Evolutionary conservation across 2,329 filamentous ascomycete species (phyloP).

Genomic region (Cadophora luteo-olivacea): DNA sequence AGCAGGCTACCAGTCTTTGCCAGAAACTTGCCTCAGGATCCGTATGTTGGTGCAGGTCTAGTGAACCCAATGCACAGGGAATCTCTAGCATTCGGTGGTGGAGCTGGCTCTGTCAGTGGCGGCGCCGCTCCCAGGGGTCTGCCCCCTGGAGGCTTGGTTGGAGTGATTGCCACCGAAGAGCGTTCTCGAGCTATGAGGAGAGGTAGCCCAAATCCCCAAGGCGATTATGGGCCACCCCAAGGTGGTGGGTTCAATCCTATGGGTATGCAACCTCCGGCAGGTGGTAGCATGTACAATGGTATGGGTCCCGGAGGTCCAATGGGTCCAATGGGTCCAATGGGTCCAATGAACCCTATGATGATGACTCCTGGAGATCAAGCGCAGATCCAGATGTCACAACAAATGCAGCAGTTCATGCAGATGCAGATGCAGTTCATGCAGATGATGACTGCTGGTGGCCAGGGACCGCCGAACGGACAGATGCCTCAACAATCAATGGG

Average conservation of each 20-base stretch:
- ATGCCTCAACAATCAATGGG: conserved; percentile 36
- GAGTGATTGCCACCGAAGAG: conserved; percentile 87
- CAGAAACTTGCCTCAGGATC: conserved; percentile 80
- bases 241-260: conserved; percentile 41
- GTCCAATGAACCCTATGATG: conserved; percentile 43
- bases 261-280: conserved; percentile 36
- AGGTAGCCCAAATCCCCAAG: conserved; percentile 75
- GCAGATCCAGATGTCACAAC: conserved; percentile 80
- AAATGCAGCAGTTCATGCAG: conserved; percentile 88
- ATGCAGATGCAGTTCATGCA: conserved; percentile 97
- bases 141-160: conserved; percentile 81
- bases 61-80: conserved; percentile 77
- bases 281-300: conserved; percentile 35
- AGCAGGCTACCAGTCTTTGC: conserved; percentile 78
- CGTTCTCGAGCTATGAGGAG: conserved; percentile 77
- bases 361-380: conserved; percentile 69
- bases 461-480: conserved; percentile 34
- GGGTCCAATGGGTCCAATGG: conserved; percentile 44
- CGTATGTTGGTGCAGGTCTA: conserved; percentile 80
- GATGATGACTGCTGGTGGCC: conserved; percentile 63
- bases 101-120: conserved; percentile 52
- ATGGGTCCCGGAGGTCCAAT: conserved; percentile 43
- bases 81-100: conserved; percentile 73
- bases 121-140: conserved; percentile 43
- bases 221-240: conserved; percentile 49